phyloP scores from a whole-genome alignment of 2,329 filamentous ascomycete species.

The Colletotrichum liriopes region DNA sequence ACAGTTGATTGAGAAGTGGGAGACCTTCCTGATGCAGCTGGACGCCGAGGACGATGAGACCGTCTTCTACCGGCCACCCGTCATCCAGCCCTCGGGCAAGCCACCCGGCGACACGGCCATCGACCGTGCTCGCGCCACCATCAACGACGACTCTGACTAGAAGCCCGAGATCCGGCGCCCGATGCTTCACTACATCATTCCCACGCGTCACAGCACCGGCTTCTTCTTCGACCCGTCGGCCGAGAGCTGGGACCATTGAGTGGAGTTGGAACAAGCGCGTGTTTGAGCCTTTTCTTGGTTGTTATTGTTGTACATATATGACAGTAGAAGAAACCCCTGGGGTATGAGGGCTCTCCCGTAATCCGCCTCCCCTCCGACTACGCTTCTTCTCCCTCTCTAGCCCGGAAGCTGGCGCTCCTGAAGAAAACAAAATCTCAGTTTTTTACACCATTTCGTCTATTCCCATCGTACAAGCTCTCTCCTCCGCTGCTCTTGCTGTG shows the following conservation, averaged over 20 bases:
- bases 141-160: slow-evolving; percentile 74
- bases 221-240: slow-evolving; percentile 26
- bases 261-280: slow-evolving; percentile 30
- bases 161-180: slow-evolving; percentile 39
- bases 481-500: slow-evolving; percentile 7
- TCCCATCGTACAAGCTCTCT: slow-evolving; percentile 35
- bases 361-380: slow-evolving; percentile 33
- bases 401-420: slow-evolving; percentile 17
- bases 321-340: slow-evolving; percentile 40
- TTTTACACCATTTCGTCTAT: slow-evolving; percentile 14
- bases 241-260: slow-evolving; percentile 9
- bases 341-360: slow-evolving; percentile 32
- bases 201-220: slow-evolving; percentile 26
- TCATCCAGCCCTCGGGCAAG: slow-evolving; percentile 67
- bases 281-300: slow-evolving; percentile 30
- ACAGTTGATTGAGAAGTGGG: slow-evolving; percentile 89
- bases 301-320: slow-evolving; percentile 46
- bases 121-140: slow-evolving; percentile 71
- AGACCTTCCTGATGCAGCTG: slow-evolving; percentile 96
- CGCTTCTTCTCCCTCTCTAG: background rate
- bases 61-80: slow-evolving; percentile 75
- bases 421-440: slow-evolving; percentile 12
- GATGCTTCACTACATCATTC: slow-evolving; percentile 22
- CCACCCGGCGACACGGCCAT: slow-evolving; percentile 71
- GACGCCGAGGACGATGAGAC: slow-evolving; percentile 92